phyloP scores from a whole-genome alignment of 768 basidiomycete genomes.

The Mycena floridula region DNA sequence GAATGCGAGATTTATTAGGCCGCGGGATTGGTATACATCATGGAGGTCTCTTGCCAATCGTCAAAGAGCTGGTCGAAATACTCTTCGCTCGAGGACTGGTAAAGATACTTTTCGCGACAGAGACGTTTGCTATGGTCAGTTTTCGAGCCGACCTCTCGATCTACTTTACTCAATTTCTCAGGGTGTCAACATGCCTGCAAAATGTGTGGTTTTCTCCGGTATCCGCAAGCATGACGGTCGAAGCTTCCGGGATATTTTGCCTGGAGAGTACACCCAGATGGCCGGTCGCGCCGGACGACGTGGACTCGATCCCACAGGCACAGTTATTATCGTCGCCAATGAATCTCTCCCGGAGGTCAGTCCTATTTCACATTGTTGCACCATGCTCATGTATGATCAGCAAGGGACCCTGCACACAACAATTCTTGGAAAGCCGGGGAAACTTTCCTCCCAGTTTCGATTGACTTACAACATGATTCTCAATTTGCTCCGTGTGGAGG shows the following conservation, averaged over 20 bases:
- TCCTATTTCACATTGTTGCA: background rate
- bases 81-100: constrained; percentile 94
- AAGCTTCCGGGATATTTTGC: constrained; percentile 82
- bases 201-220: constrained; percentile 92
- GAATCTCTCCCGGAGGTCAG: constrained; percentile 82
- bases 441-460: constrained; percentile 92
- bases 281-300: constrained; percentile 96
- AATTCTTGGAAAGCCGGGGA: constrained; percentile 93
- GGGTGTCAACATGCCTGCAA: constrained; percentile 99
- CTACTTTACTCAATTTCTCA: constrained; percentile 21
- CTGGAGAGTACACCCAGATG: constrained; percentile 98
- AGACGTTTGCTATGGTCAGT: constrained; percentile 96
- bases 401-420: constrained; percentile 71
- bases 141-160: background rate
- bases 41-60: constrained; percentile 90
- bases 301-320: constrained; percentile 91
- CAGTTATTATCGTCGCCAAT: constrained; percentile 84
- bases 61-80: constrained; percentile 98
- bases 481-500: constrained; percentile 93
- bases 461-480: constrained; percentile 99
- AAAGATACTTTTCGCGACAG: constrained; percentile 95
- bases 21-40: constrained; percentile 98
- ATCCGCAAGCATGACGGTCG: constrained; percentile 95
- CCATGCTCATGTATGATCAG: constrained; percentile 29
- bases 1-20: constrained; percentile 84